A percentile compares a stretch with the other conserved stretches of the same genome.
Conservation (phyloP, 306 rosid species). For the Comarum palustre region DNA sequence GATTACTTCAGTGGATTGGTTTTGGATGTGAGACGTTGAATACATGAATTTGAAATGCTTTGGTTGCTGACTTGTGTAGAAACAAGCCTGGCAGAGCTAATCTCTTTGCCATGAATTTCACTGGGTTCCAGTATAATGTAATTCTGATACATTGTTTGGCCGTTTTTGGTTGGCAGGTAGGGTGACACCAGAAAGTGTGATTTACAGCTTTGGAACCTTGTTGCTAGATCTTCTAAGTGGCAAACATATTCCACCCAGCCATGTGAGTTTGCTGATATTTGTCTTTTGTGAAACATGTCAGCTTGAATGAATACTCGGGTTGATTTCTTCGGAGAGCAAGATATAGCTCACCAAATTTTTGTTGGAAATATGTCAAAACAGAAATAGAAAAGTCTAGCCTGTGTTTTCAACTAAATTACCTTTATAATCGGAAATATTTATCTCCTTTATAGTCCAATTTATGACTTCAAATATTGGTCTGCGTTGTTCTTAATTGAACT, state of each 20-base stretch:
- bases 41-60: not conserved
- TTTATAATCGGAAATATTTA: too few relatives aligned
- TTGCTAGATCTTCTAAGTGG: conserved; percentile 95
- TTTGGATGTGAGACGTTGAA: not conserved
- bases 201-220: conserved; percentile 86
- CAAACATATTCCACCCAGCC: conserved; percentile 91
- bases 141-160: not conserved
- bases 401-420: not conserved
- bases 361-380: not conserved
- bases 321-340: not conserved
- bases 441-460: not conserved
- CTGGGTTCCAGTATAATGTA: not conserved
- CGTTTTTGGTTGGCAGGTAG: conserved; percentile 56
- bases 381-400: not conserved
- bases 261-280: conserved; percentile 45
- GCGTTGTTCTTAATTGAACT: not conserved
- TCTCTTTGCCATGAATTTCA: not conserved
- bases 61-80: not conserved
- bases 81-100: not conserved
- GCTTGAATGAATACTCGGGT: not conserved
- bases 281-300: not conserved
- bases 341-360: not conserved
- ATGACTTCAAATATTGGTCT: not conserved
- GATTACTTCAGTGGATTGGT: not conserved
- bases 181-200: conserved; percentile 85